Evolutionary conservation across 2,329 filamentous ascomycete genomes (phyloP).

Genomic region (Talaromyces sp.): DNA sequence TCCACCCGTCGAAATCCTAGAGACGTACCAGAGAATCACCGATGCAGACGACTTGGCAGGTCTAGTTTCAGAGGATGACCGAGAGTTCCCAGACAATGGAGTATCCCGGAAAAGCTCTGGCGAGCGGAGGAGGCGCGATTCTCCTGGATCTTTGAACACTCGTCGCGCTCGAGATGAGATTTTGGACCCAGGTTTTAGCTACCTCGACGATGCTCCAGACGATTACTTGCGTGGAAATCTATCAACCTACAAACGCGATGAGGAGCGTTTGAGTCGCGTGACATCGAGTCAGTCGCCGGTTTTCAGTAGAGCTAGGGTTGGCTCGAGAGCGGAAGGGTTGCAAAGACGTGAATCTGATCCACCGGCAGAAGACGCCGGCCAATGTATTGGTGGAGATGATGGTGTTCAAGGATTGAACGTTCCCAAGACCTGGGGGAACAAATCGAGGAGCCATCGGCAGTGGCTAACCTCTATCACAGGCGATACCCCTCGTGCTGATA

Average conservation of each 20-base stretch:
- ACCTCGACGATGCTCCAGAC: conserved; percentile 34
- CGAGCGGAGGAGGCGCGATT: conserved; percentile 25
- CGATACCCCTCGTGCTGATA: conserved; percentile 20
- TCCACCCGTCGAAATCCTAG: conserved; percentile 38
- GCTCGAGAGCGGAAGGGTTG: conserved; percentile 33
- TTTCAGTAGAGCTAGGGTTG: conserved; percentile 39
- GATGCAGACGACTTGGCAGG: conserved; percentile 38
- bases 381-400: conserved; percentile 21
- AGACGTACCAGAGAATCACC: conserved; percentile 40
- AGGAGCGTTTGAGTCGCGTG: conserved; percentile 38
- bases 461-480: conserved; percentile 35
- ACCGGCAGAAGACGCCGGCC: conserved; percentile 20
- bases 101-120: conserved; percentile 19
- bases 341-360: conserved; percentile 33
- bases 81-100: conserved; percentile 7
- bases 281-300: conserved; percentile 39
- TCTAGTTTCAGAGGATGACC: conserved; percentile 34
- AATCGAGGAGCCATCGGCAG: conserved; percentile 30
- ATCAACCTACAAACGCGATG: conserved; percentile 37
- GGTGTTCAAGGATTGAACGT: conserved; percentile 34
- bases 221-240: conserved; percentile 33
- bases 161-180: conserved; percentile 19
- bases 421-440: conserved; percentile 37
- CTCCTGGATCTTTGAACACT: conserved; percentile 23
- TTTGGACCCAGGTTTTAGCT: conserved; percentile 32